Conservation (phyloP, 768 basidiomycete genomes). For the Termitomyces sp. region DNA sequence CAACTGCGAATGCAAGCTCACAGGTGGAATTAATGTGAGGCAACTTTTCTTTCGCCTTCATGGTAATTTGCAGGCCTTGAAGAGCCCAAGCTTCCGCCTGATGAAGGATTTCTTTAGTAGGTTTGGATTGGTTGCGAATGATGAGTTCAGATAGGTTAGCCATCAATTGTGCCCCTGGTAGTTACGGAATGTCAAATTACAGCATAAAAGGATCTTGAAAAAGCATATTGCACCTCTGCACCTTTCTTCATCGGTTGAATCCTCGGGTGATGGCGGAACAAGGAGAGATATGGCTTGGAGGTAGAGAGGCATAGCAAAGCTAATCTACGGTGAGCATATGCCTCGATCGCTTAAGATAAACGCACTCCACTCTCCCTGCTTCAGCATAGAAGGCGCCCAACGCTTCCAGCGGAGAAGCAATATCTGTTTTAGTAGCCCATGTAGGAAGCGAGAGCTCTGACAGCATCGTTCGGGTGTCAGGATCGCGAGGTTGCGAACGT, state of each 20-base stretch:
- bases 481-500: slow-evolving; percentile 6
- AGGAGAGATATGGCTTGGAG: slow-evolving; percentile 60
- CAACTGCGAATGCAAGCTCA: slow-evolving; percentile 49
- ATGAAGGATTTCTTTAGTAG: slow-evolving; percentile 25
- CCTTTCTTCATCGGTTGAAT: slow-evolving; percentile 38
- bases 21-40: slow-evolving; percentile 31
- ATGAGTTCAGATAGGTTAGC: slow-evolving; percentile 39
- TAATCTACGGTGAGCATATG: slow-evolving; percentile 19
- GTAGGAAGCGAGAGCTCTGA: slow-evolving; percentile 51
- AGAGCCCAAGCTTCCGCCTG: slow-evolving; percentile 62
- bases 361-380: slow-evolving; percentile 52
- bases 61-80: slow-evolving; percentile 37
- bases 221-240: slow-evolving; percentile 45
- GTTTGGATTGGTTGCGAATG: slow-evolving; percentile 24
- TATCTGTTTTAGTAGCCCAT: slow-evolving; percentile 56
- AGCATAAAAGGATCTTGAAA: neutral
- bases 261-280: slow-evolving; percentile 40
- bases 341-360: slow-evolving; percentile 2
- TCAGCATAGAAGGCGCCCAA: slow-evolving; percentile 58
- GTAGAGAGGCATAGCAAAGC: slow-evolving; percentile 62
- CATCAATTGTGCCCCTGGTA: slow-evolving; percentile 42
- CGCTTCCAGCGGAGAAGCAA: slow-evolving; percentile 66
- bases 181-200: neutral
- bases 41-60: slow-evolving; percentile 20
- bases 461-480: slow-evolving; percentile 28